Base-by-base conservation (phyloP, 306 rosid genomes). In the Quercus engelmannii region DNA sequence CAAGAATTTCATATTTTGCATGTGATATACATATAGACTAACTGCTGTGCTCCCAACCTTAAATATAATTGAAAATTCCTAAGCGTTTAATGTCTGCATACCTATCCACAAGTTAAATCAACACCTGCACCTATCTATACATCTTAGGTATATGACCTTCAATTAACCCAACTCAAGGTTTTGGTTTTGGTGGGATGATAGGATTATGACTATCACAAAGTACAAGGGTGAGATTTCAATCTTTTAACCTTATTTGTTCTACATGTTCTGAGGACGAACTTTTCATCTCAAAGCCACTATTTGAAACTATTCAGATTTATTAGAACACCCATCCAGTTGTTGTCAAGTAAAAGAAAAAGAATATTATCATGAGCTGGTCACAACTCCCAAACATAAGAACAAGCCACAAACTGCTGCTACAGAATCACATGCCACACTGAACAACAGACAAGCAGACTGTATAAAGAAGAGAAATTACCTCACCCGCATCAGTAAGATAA, bases 401-500 rank as follows among this genome's bases (percentile, higher is more conserved):
- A 49, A 49, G 17, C 13, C 54, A 72, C 72, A 25, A 15, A 26
- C 56, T 5, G 28, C 46, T 55, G 17, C 43, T 43, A 43, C 25
- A 14, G n/a, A 30, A 59, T 6, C 31, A 46, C 15, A 43, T 9
- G 25, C 51, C 51, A 67, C 46, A 67, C 3, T 15, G 20, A 56
- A 75, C 21, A 77, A 8, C 72, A 69, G 72, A 5, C 54, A 74
- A 14, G 25, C 41, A 81, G 46, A 78, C 41, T 68, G 19, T 33
- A 33, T 54, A 41, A 75, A 55, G 41, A 85, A 83, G 72, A 79
- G 78, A 71, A 83, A 81, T 81, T 91, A 95, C 99, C 96, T 92
- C 97, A 84, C 99, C 99, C 80, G 94, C 92, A 4, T 95, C 98
- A 82, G 97, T 95, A 80, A 95, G 99, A 85, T 92, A 95, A 82